These are phyloP conservation scores for Suillus alpinus DNA, from an alignment of 768 basidiomycete species.

Conservation along the genomic window DNA sequence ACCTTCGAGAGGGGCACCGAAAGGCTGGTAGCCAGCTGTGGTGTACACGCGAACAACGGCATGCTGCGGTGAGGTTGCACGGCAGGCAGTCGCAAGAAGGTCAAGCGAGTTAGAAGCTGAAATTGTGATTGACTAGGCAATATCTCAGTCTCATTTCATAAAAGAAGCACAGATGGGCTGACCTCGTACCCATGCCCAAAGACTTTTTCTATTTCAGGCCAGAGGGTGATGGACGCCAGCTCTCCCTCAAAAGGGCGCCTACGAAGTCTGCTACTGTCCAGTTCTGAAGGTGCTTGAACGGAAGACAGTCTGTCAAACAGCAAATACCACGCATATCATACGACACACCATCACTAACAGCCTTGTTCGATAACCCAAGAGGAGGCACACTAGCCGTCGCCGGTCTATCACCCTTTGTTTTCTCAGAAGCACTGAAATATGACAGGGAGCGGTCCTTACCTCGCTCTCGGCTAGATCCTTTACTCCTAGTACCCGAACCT, in stretches of 20 bases:
- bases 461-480: slow-evolving; percentile 47
- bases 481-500: slow-evolving; percentile 50
- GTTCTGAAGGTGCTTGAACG: slow-evolving; percentile 16
- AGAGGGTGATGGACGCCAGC: slow-evolving; percentile 80
- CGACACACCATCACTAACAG: slow-evolving; percentile 62
- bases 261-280: slow-evolving; percentile 13
- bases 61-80: slow-evolving; percentile 83
- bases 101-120: slow-evolving; percentile 67
- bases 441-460: slow-evolving; percentile 32
- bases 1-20: slow-evolving; percentile 75
- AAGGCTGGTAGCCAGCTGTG: slow-evolving; percentile 61
- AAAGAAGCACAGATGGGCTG: slow-evolving; percentile 10
- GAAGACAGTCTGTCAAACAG: background rate
- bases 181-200: slow-evolving; percentile 99
- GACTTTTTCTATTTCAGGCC: slow-evolving; percentile 96
- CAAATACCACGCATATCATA: background rate
- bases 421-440: slow-evolving; percentile 3
- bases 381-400: slow-evolving; percentile 88
- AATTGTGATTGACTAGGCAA: slow-evolving; percentile 70
- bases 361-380: slow-evolving; percentile 92
- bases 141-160: background rate
- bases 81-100: slow-evolving; percentile 87
- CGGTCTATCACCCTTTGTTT: slow-evolving; percentile 56
- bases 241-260: slow-evolving; percentile 87
- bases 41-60: slow-evolving; percentile 85